Conservation (phyloP, 352 stramenopile species). For the Phytophthora europaea region DNA sequence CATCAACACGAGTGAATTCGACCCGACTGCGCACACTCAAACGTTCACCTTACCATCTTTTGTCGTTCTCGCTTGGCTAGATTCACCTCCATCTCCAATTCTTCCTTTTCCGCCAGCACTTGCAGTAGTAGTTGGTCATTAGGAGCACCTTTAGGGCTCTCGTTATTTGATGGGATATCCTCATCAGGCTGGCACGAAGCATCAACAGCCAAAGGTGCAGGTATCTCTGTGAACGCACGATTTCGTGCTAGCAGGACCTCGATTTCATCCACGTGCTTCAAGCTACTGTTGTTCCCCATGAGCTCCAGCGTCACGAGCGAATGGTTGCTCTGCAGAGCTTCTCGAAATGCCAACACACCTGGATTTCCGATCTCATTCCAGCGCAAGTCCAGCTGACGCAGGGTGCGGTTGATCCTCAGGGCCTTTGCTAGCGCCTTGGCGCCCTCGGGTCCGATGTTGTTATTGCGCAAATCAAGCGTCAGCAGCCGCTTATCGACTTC, state of each 20-base stretch:
- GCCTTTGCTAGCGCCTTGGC: constrained; percentile 69
- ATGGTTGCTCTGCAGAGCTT: constrained; percentile 78
- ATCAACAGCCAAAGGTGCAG: constrained; percentile 26
- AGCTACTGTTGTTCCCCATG: constrained; percentile 82
- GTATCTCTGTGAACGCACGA: constrained; percentile 48
- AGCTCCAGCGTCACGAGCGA: constrained; percentile 71
- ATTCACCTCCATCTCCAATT: constrained; percentile 51
- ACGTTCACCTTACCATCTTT: constrained; percentile 48
- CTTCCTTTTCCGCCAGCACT: constrained; percentile 76
- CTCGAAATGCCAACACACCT: constrained; percentile 75
- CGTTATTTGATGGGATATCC: constrained; percentile 29
- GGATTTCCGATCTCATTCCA: constrained; percentile 88
- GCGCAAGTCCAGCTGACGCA: constrained; percentile 80
- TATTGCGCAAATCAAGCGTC: constrained; percentile 85
- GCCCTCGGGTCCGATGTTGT: constrained; percentile 82
- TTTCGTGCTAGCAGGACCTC: constrained; percentile 70
- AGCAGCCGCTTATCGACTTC: constrained; percentile 74
- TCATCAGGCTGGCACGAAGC: constrained; percentile 38
- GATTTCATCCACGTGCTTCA: constrained; percentile 77
- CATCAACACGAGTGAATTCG: neutral
- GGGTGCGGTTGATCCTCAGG: constrained; percentile 67
- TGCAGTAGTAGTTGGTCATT: constrained; percentile 73
- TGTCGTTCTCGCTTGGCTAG: constrained; percentile 54
- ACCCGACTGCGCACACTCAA: no score
- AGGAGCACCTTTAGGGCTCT: constrained; percentile 8